Evolutionary conservation across 805 yeast species (phyloP), one percentile per base, ranked within the genome.

Genomic region (Candida suzukii): DNA sequence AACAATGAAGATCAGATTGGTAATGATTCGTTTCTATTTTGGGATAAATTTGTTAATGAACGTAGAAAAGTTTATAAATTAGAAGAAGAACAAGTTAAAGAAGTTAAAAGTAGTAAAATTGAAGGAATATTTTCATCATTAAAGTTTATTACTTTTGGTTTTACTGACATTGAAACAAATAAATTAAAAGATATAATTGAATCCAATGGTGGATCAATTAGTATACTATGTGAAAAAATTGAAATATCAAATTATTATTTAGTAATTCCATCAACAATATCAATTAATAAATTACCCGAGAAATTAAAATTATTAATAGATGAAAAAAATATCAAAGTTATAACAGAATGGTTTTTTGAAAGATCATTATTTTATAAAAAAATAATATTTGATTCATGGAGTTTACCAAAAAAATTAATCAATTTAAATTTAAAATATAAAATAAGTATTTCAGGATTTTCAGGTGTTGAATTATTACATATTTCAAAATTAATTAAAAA

Each of bases 401-500:
- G 57, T 3, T 27, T 44, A 4, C 63, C 63, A 1, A 41, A 54
- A n/a, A 45, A 45, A 2, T 44, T 39, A 11, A 30, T 46, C 43
- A 49, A 41, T 53, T 66, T 49, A 46, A 62, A 31, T 39, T 53
- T 43, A 40, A 38, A 42, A 33, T 35, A 66, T 45, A 54, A 83
- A 12, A 43, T 60, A 3, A 51, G 53, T 29, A 43, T 57, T 4
- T 52, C 64, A 0, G 65, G 65, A 16, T 60, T 60, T 35, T 40
- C 29, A 14, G 62, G 60, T 2, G 41, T 60, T 17, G 65, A 60
- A 35, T 48, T 47, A 19, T 40, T 54, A 4, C 65, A 60, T 39
- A 34, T 56, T 3, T 76, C 74, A 9, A 83, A 83, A 53, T 67
- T 91, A 35, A 67, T 87, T 9, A 52, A 64, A 17, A 54, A 71